A percentile compares a stretch with the other conserved stretches of the same genome.
These are phyloP conservation scores for Helianthus tuberosus DNA, from an alignment of 129 eudicot genomes.

Conservation along the genomic window DNA sequence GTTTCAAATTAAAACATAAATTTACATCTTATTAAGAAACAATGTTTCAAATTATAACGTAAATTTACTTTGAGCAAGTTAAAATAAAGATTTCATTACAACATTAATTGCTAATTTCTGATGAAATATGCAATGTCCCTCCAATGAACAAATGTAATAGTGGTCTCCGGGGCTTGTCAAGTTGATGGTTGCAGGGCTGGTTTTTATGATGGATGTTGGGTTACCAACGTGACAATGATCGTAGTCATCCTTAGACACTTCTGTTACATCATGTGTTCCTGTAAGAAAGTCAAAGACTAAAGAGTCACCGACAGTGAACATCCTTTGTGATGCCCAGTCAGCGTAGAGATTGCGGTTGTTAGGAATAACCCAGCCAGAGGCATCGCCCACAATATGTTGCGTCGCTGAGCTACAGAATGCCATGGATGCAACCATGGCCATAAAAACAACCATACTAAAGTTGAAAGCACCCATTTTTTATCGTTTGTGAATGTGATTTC, in stretches of 20 bases:
- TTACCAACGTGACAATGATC: conserved; percentile 41
- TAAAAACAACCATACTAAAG: background rate
- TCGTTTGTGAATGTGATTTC: no score
- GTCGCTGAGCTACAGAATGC: background rate
- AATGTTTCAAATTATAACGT: no score
- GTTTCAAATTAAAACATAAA: no score
- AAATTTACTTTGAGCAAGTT: no score
- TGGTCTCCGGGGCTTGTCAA: conserved; percentile 34
- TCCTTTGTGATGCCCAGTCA: background rate
- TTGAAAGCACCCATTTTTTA: background rate
- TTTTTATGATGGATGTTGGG: conserved; percentile 24
- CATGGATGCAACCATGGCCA: background rate
- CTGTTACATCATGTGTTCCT: conserved; percentile 40
- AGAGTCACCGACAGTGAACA: conserved; percentile 27
- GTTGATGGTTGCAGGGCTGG: conserved; percentile 20
- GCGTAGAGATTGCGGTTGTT: background rate
- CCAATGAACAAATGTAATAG: conserved; percentile 45
- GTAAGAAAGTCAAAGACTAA: conserved; percentile 39
- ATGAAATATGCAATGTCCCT: conserved; percentile 25
- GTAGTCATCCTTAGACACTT: conserved; percentile 21
- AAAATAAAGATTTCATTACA: no score
- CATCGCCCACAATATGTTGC: background rate
- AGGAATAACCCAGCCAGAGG: background rate
- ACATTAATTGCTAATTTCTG: conserved; percentile 26
- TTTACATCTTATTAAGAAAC: no score